Conservation (phyloP, 768 basidiomycete species). For the Amanita phalloides region DNA sequence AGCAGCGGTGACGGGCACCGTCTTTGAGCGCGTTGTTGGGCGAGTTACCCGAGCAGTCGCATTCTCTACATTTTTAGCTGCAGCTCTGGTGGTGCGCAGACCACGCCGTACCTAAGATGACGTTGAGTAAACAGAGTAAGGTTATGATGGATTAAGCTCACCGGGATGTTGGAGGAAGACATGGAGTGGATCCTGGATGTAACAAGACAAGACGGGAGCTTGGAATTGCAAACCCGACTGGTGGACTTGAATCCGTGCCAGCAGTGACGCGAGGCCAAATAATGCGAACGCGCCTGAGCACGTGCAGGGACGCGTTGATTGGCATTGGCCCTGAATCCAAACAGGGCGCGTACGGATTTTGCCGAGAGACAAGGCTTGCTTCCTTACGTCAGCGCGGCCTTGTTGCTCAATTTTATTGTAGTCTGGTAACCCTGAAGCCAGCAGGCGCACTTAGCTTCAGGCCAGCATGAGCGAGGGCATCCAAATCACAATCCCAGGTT, state of each 20-base stretch:
- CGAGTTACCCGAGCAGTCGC: slow-evolving; percentile 50
- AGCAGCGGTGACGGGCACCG: slow-evolving; percentile 31
- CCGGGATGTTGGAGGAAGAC: slow-evolving; percentile 22
- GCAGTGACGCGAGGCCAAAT: slow-evolving; percentile 12
- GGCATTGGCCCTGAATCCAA: neutral
- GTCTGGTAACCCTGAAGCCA: neutral
- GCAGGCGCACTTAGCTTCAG: neutral
- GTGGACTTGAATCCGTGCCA: slow-evolving; percentile 3
- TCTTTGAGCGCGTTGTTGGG: slow-evolving; percentile 46
- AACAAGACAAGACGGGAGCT: neutral
- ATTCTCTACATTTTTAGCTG: slow-evolving; percentile 55
- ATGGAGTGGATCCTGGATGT: neutral
- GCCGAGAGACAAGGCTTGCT: neutral
- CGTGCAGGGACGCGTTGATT: slow-evolving; percentile 5
- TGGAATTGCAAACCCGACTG: slow-evolving; percentile 8
- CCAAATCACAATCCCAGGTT: slow-evolving; percentile 61
- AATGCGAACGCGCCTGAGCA: slow-evolving; percentile 13
- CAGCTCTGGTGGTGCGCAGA: slow-evolving; percentile 42
- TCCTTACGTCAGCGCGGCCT: neutral
- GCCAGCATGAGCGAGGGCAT: slow-evolving; percentile 33
- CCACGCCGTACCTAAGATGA: slow-evolving; percentile 49
- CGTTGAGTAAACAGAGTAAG: slow-evolving; percentile 1
- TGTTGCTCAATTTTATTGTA: neutral
- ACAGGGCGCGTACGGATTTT: neutral
- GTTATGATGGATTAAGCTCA: slow-evolving; percentile 10